Percentiles rank a stretch among this genome's conserved stretches.
These are phyloP conservation scores for Beta vulgaris DNA, from an alignment of 148 eudicot genomes.

Conservation along the genomic window DNA sequence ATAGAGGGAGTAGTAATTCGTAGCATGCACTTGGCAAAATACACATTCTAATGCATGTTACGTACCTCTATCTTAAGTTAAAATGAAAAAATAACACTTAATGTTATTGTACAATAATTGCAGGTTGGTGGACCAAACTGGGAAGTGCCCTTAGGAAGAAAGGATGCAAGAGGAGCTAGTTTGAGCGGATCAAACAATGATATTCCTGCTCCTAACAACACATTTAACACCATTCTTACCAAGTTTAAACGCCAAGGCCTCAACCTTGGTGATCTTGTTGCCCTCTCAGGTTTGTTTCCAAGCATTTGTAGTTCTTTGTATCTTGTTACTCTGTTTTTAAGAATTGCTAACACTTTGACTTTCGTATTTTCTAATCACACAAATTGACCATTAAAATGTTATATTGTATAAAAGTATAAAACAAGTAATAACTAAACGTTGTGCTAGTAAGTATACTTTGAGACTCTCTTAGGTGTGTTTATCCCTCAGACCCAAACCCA, in stretches of 20 bases:
- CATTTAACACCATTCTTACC: conserved; percentile 72
- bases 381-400: no score
- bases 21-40: background rate
- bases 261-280: conserved; percentile 67
- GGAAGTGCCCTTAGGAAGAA: conserved; percentile 87
- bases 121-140: conserved; percentile 79
- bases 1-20: no score
- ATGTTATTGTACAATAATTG: background rate
- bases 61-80: background rate
- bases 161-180: conserved; percentile 66
- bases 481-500: no score
- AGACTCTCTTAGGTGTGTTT: no score
- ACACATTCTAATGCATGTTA: background rate
- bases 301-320: background rate
- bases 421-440: no score
- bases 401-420: no score
- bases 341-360: no score
- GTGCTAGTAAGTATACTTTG: no score
- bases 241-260: conserved; percentile 66
- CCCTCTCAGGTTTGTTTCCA: conserved; percentile 59
- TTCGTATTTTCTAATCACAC: no score
- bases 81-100: no score
- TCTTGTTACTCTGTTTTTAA: no score
- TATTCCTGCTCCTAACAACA: conserved; percentile 86
- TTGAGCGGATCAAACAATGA: conserved; percentile 72